A percentile compares a stretch with the other conserved stretches of the same genome.
Conservation (phyloP, 1,139 yeast species). For the Saccharomyces hybrid region DNA sequence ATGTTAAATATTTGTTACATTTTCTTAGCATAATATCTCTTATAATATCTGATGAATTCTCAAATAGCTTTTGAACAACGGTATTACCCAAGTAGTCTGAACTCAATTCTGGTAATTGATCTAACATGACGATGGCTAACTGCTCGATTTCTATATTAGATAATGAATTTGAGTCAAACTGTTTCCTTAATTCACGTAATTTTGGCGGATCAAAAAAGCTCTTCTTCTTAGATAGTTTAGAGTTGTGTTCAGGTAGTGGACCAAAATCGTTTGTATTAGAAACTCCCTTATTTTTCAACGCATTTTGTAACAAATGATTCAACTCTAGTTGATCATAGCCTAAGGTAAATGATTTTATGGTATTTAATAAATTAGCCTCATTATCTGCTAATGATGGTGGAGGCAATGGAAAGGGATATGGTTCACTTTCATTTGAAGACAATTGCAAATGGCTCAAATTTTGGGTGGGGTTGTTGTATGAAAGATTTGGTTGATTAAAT, state of each 20-base stretch:
- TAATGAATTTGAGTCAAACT: slow-evolving; percentile 37
- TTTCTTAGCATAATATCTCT: slow-evolving; percentile 72
- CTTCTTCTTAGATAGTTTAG: background rate
- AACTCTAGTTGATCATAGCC: slow-evolving; percentile 18
- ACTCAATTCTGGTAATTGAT: slow-evolving; percentile 80
- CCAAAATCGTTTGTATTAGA: slow-evolving; percentile 44
- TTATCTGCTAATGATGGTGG: slow-evolving; percentile 18
- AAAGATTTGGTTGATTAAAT: slow-evolving; percentile 11
- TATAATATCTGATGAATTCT: slow-evolving; percentile 55
- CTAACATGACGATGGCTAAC: slow-evolving; percentile 71
- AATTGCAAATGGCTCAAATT: slow-evolving; percentile 6
- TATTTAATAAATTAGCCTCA: slow-evolving; percentile 12
- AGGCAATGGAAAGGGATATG: slow-evolving; percentile 25
- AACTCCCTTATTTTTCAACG: slow-evolving; percentile 32
- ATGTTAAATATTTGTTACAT: slow-evolving; percentile 71
- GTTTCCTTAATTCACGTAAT: slow-evolving; percentile 48
- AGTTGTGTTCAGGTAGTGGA: slow-evolving; percentile 52
- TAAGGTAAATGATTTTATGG: slow-evolving; percentile 21
- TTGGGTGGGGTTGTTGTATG: background rate
- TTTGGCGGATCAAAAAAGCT: slow-evolving; percentile 38
- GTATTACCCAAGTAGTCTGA: slow-evolving; percentile 91
- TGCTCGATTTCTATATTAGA: slow-evolving; percentile 58
- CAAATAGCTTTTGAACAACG: slow-evolving; percentile 80
- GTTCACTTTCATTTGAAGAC: slow-evolving; percentile 18
- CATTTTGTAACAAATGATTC: slow-evolving; percentile 31